Base-by-base conservation (phyloP, 2,329 filamentous ascomycete genomes). In the Plenodomus tracheiphilus region DNA sequence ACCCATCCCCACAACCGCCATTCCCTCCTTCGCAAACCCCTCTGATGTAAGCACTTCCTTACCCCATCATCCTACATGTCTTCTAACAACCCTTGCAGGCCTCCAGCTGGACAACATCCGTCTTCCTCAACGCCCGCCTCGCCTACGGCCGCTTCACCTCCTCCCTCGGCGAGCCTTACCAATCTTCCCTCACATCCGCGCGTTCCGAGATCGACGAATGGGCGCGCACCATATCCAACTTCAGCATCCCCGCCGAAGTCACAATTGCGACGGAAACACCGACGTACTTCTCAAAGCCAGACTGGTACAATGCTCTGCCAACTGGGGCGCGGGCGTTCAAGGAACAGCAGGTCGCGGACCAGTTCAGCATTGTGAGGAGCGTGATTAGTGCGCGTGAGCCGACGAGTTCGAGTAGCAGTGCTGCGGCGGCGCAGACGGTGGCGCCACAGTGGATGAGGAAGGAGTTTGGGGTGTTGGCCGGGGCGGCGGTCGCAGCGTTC, bases 231-330 rank as follows among this genome's bases (percentile, higher is more conserved):
- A 59, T 62, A 1, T 47, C 58, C 3, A 65, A 62, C 35, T 69
- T 62, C 44, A 59, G 53, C 18, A 63, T 69, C 17, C 64, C 66
- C 0, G 49, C 64, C 20, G 54, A 49, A 16, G 64, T 68, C 18
- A 68, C 66, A 5, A 55, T 61, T 17, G 49, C 52, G 4, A 49
- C 42, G 2, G 50, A 54, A 3, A 63, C 59, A 2, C 62, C 61
- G 11, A 62, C 61, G 5, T 64, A 54, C 43, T 58, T 55, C 22
- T 59, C 54, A 16, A 51, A 45, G 28, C 66, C 66, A 19, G 47
- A 56, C 11, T 69, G 66, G 66, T 69, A 69, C 18, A 57, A 54
- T 13, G 64, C 66, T 43, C 52, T 69, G 42, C 66, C 66, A 19
- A 62, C 51, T 30, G 51, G 52, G 17, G 66, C 56, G n/a, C 45